Evolutionary conservation across 805 yeast genomes (phyloP), one percentile per base, ranked within the genome.

Genomic region (Candida adriatica): DNA sequence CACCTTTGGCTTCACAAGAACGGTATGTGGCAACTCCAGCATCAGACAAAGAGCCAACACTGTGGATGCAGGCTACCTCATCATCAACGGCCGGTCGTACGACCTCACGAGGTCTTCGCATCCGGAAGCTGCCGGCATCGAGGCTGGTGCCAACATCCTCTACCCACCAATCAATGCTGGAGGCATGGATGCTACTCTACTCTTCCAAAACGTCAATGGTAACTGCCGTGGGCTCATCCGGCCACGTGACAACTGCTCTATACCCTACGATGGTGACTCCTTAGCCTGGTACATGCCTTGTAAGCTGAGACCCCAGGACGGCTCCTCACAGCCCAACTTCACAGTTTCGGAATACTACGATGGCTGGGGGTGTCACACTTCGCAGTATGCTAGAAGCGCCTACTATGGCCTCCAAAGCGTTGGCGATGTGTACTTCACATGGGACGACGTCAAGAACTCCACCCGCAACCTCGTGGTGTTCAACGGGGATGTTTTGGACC

Each of bases 221-320:
- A 77, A 88, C 53, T 90, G 98, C 62, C 79, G 75, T 55, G 79
- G 76, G 22, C 60, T 88, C 31, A 80, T 92, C 35, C 66, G 52
- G 5, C 94, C 96, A 27, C 73, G 73, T 42, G 71, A 61, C 4
- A 70, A 78, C 49, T 71, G 83, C 45, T 47, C 79, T 0, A 88
- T 88, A 37, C 96, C 96, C 2, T 58, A 63, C 39, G 65, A 71
- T 34, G 70, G 71, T 19, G 77, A 72, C 16, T 66, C 71, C 18
- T 55, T 90, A 45, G 96, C 94, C 13, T 88, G 96, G 95, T 92
- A 92, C 59, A 86, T 88, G 79, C 97, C 98, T 4, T 92, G 98
- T 64, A 76, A 79, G 45, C 39, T 82, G 19, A 62, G 73, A 32
- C 58, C 62, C 25, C 80, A 74, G 45, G 84, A 85, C 53, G 95